Conservation (phyloP, 2,329 filamentous ascomycete genomes). For the Neopestalotiopsis clavispora region DNA sequence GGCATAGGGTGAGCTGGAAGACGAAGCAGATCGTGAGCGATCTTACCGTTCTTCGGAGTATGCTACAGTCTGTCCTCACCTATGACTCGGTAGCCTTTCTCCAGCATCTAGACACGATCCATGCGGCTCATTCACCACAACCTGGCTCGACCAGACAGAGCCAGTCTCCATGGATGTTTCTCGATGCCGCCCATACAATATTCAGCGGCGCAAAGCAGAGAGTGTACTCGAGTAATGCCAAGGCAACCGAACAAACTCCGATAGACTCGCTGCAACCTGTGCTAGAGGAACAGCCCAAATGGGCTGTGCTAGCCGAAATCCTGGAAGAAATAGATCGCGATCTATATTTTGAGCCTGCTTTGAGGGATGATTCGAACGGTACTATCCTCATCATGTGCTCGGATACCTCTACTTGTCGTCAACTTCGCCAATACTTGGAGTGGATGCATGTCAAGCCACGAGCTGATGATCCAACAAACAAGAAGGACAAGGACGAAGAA, state of each 20-base stretch:
- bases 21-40: conserved; percentile 95
- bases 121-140: conserved; percentile 86
- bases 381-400: conserved; percentile 95
- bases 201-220: conserved; percentile 88
- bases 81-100: conserved; percentile 92
- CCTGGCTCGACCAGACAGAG: conserved; percentile 86
- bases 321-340: conserved; percentile 93
- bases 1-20: conserved; percentile 95
- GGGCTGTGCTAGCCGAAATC: conserved; percentile 86
- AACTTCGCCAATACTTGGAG: conserved; percentile 89
- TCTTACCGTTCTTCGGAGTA: conserved; percentile 78
- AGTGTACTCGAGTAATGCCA: conserved; percentile 77
- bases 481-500: conserved; percentile 49
- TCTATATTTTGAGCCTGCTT: conserved; percentile 78
- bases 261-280: conserved; percentile 75
- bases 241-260: conserved; percentile 51
- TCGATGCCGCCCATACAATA: conserved; percentile 92
- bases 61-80: conserved; percentile 81
- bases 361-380: conserved; percentile 85
- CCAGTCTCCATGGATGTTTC: conserved; percentile 93
- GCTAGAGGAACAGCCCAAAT: conserved; percentile 94
- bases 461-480: conserved; percentile 40
- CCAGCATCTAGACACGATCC: conserved; percentile 91
- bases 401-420: conserved; percentile 82
- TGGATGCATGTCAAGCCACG: conserved; percentile 79